Evolutionary conservation across 2,329 filamentous ascomycete genomes (phyloP).

Genomic region (Mollisiaceae sp.): DNA sequence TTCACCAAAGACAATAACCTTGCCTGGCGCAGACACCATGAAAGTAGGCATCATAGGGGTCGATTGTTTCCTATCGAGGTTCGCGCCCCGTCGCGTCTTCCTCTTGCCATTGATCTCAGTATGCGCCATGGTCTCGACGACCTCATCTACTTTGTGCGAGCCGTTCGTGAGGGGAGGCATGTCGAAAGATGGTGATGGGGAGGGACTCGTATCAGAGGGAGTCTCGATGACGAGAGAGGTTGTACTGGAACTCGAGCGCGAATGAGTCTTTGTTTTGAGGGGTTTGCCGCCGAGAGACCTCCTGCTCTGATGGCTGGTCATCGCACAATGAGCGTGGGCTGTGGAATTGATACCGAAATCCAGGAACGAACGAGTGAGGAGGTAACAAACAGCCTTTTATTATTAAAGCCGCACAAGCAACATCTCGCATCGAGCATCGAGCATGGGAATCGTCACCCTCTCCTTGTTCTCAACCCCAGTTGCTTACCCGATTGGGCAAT

Average conservation of each 20-base stretch:
- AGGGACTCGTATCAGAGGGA: slow-evolving; percentile 32
- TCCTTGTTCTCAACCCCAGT: slow-evolving; percentile 12
- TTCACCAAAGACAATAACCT: slow-evolving; percentile 98
- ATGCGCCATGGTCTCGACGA: slow-evolving; percentile 26
- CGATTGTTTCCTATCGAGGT: slow-evolving; percentile 58
- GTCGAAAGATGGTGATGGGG: slow-evolving; percentile 28
- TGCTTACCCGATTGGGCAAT: slow-evolving; percentile 16
- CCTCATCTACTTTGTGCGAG: slow-evolving; percentile 20
- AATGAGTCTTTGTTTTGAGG: slow-evolving; percentile 30
- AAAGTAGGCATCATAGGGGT: slow-evolving; percentile 82
- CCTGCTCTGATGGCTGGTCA: slow-evolving; percentile 28
- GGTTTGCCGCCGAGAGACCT: slow-evolving; percentile 27
- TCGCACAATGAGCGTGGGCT: slow-evolving; percentile 26
- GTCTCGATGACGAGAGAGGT: slow-evolving; percentile 32
- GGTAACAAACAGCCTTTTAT: slow-evolving; percentile 3
- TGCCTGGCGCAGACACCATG: slow-evolving; percentile 97
- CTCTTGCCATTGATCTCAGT: slow-evolving; percentile 34
- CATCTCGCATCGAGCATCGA: neutral
- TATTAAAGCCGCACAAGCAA: no score
- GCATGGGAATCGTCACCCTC: slow-evolving; percentile 1
- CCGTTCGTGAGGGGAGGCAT: slow-evolving; percentile 30
- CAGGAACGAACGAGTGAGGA: slow-evolving; percentile 12
- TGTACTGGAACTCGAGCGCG: slow-evolving; percentile 34
- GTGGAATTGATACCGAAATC: neutral
- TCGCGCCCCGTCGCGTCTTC: slow-evolving; percentile 14